phyloP scores from a whole-genome alignment of 2,329 filamentous ascomycete genomes.

The Paracoccidioides lutzii region DNA sequence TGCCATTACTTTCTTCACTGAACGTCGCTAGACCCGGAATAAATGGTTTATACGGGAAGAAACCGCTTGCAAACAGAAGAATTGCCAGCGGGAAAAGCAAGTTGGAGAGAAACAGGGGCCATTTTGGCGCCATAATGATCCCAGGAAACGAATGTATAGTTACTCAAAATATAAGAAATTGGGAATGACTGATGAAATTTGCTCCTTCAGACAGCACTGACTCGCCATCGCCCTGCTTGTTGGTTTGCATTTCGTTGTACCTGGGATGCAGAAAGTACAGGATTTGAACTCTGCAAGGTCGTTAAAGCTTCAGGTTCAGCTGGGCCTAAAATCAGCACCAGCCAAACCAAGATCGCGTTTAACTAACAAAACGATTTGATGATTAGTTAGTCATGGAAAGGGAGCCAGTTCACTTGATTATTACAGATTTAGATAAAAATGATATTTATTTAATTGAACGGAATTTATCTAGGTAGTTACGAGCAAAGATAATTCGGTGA shows the following conservation, averaged over 20 bases:
- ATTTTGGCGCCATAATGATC: conserved; percentile 11
- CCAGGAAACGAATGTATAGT: not conserved
- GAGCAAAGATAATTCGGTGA: too few relatives aligned
- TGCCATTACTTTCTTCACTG: conserved; percentile 40
- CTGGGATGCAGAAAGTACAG: not conserved
- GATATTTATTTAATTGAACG: too few relatives aligned
- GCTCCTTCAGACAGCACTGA: not conserved
- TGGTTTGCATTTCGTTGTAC: not conserved
- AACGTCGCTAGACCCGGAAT: conserved; percentile 67
- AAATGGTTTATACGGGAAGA: conserved; percentile 96
- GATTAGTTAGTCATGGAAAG: too few relatives aligned
- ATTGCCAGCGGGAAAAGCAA: conserved; percentile 64
- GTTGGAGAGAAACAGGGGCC: conserved; percentile 20
- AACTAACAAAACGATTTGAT: too few relatives aligned
- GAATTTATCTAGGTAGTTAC: too few relatives aligned
- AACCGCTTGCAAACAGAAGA: conserved; percentile 69
- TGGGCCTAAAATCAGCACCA: too few relatives aligned
- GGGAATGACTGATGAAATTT: not conserved
- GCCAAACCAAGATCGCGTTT: too few relatives aligned
- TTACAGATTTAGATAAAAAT: too few relatives aligned
- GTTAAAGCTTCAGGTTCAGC: too few relatives aligned
- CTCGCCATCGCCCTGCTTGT: not conserved
- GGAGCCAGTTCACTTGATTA: too few relatives aligned
- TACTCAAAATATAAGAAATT: not conserved
- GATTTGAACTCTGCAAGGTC: too few relatives aligned